Conservation (phyloP, 345 rosid species). For the Corchorus olitorius region DNA sequence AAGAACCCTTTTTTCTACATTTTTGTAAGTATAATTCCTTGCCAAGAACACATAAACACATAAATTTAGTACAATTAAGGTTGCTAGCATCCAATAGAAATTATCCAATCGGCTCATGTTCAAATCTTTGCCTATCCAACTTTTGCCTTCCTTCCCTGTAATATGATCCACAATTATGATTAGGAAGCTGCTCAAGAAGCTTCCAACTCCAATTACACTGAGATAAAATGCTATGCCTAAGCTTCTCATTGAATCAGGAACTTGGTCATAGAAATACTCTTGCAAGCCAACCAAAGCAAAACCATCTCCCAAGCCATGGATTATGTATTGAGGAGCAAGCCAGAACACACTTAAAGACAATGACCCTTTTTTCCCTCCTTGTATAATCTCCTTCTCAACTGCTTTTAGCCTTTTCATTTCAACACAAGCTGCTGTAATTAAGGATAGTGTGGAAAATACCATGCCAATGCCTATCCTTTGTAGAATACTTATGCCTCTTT, state of each 20-base stretch:
- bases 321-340: slow-evolving; percentile 53
- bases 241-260: slow-evolving; percentile 69
- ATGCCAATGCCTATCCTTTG: slow-evolving; percentile 55
- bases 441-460: slow-evolving; percentile 35
- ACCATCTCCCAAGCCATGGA: slow-evolving; percentile 56
- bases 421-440: slow-evolving; percentile 48
- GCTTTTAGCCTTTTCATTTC: slow-evolving; percentile 45
- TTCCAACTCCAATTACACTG: slow-evolving; percentile 55
- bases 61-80: slow-evolving; percentile 35
- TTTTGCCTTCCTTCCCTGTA: slow-evolving; percentile 25
- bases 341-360: slow-evolving; percentile 41
- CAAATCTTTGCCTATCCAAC: slow-evolving; percentile 64
- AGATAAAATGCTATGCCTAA: slow-evolving; percentile 61
- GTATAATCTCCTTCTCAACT: slow-evolving; percentile 16
- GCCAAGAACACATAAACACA: slow-evolving; percentile 38
- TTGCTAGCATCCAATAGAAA: slow-evolving; percentile 58
- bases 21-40: slow-evolving; percentile 44
- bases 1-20: slow-evolving; percentile 30
- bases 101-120: slow-evolving; percentile 53
- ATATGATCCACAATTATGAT: slow-evolving; percentile 37
- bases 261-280: slow-evolving; percentile 72
- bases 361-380: not conserved
- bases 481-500: slow-evolving; percentile 53
- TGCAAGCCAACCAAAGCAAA: slow-evolving; percentile 62
- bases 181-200: slow-evolving; percentile 48